Conservation (phyloP, 306 rosid species). For the Elaeagnus macrophylla region DNA sequence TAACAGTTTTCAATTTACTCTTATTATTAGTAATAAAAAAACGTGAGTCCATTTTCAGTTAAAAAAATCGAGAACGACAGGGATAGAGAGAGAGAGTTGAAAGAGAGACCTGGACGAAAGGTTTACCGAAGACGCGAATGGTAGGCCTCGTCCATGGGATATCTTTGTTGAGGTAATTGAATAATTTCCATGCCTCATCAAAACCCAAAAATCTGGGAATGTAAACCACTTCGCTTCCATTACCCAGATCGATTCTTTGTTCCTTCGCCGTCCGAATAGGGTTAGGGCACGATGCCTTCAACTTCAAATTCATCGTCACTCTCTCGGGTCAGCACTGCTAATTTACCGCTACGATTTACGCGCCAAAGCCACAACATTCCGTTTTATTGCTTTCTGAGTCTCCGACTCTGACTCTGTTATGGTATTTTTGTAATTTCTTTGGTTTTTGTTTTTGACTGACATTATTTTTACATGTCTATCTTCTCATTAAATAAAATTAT, state of each 20-base stretch:
- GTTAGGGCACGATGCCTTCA: slow-evolving; percentile 35
- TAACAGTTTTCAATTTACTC: no score
- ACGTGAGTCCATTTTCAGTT: neutral
- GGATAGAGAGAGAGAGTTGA: neutral
- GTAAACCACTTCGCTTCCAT: slow-evolving; percentile 66
- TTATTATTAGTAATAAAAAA: no score
- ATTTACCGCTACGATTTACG: no score
- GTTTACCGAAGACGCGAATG: slow-evolving; percentile 67
- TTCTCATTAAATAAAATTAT: no score
- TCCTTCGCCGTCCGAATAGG: slow-evolving; percentile 23
- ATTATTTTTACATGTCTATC: no score
- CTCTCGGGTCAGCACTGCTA: no score
- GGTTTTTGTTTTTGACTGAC: no score
- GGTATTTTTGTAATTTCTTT: no score
- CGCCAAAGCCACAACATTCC: no score
- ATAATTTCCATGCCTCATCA: slow-evolving; percentile 67
- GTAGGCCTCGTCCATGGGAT: slow-evolving; percentile 90
- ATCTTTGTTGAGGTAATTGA: slow-evolving; percentile 48
- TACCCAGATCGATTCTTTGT: slow-evolving; percentile 49
- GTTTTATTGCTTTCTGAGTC: no score
- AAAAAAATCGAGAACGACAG: neutral
- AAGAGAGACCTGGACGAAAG: slow-evolving; percentile 55
- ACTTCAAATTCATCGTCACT: slow-evolving; percentile 38
- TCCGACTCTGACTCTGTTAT: no score
- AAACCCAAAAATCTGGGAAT: slow-evolving; percentile 41